phyloP scores from a whole-genome alignment of 345 rosid species.

The Salix udensis region DNA sequence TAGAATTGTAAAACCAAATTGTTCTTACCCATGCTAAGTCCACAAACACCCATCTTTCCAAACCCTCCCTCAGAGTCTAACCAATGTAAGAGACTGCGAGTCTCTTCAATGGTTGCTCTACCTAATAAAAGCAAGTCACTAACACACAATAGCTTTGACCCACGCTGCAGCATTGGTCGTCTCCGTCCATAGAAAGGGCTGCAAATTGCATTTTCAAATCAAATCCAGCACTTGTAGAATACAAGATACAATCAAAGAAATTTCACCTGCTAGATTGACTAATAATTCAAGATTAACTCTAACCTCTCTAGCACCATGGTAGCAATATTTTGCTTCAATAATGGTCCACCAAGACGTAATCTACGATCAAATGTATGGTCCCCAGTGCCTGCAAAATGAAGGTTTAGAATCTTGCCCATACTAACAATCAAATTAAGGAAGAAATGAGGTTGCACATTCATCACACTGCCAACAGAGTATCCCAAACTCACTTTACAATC shows the following conservation, averaged over 20 bases:
- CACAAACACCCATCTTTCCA: conserved; percentile 95
- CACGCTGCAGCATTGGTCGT: conserved; percentile 82
- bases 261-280: conserved; percentile 14
- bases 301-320: conserved; percentile 99
- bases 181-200: conserved; percentile 97
- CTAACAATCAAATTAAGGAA: neutral
- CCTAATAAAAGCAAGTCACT: conserved; percentile 95
- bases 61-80: conserved; percentile 76
- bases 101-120: conserved; percentile 89
- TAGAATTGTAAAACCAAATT: neutral
- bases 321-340: conserved; percentile 82
- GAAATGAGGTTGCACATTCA: neutral
- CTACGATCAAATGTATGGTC: conserved; percentile 88
- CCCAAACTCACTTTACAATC: neutral
- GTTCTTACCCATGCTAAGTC: conserved; percentile 94
- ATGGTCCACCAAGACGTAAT: conserved; percentile 87
- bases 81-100: conserved; percentile 90
- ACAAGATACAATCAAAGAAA: conserved; percentile 3
- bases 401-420: conserved; percentile 2
- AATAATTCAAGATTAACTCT: conserved; percentile 11
- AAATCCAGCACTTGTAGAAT: conserved; percentile 19
- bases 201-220: conserved; percentile 36
- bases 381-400: conserved; percentile 71
- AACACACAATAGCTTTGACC: conserved; percentile 85
- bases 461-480: neutral